phyloP scores from a whole-genome alignment of 2,329 filamentous ascomycete species.

The Monilinia polystroma region DNA sequence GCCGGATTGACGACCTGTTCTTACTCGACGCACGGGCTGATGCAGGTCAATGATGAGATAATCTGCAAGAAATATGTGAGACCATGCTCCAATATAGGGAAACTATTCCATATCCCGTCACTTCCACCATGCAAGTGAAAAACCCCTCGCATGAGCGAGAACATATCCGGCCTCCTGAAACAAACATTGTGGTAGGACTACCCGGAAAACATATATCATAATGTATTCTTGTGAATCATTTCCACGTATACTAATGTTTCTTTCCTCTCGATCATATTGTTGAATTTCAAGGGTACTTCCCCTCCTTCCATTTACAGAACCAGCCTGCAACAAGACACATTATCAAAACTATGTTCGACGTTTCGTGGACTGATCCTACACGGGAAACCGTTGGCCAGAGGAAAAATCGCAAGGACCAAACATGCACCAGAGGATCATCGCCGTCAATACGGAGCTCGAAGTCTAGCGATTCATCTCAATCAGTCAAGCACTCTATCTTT shows the following conservation, averaged over 20 bases:
- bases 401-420: conserved; percentile 36
- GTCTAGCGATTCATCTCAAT: conserved; percentile 28
- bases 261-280: conserved; percentile 12
- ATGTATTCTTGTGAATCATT: conserved; percentile 22
- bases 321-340: conserved; percentile 22
- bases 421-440: conserved; percentile 14
- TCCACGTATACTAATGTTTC: conserved; percentile 16
- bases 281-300: conserved; percentile 20
- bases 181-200: conserved; percentile 19
- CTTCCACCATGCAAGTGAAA: conserved; percentile 24
- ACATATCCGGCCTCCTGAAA: conserved; percentile 17
- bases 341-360: conserved; percentile 38
- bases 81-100: conserved; percentile 9
- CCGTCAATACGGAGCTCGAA: conserved; percentile 28
- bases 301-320: conserved; percentile 17
- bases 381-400: conserved; percentile 39
- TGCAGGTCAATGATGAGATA: conserved; percentile 21
- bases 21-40: conserved; percentile 17
- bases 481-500: conserved; percentile 25
- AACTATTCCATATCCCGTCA: conserved; percentile 7
- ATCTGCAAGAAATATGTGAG: conserved; percentile 15
- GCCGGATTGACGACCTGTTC: conserved; percentile 14
- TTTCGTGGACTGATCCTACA: conserved; percentile 38
- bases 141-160: conserved; percentile 22
- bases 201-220: conserved; percentile 15